Conservation (phyloP, 2,329 filamentous ascomycete genomes). For the Fusarium xyrophilum region DNA sequence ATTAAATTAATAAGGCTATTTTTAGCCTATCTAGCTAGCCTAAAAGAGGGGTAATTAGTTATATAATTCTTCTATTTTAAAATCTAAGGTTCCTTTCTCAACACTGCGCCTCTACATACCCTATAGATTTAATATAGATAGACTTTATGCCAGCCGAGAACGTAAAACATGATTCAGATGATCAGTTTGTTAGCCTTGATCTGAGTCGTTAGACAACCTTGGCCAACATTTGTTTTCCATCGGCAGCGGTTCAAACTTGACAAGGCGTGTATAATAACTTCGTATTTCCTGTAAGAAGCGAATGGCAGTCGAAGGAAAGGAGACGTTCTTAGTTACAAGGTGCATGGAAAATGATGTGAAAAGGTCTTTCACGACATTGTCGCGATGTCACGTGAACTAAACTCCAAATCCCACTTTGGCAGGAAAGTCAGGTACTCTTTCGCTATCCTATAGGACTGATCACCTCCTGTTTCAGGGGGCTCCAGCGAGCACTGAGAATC, state of each 20-base stretch:
- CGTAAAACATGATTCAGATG: background rate
- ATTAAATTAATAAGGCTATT: no score
- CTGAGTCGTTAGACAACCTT: background rate
- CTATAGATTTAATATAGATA: no score
- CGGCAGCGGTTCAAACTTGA: no score
- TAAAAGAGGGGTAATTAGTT: no score
- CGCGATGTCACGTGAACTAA: conserved; percentile 16
- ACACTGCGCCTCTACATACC: no score
- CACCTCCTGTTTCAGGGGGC: accelerated
- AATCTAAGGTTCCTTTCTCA: no score
- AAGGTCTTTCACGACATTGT: background rate
- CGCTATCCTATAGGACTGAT: background rate
- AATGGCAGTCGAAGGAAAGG: background rate
- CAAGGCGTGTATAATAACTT: no score
- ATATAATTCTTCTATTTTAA: no score
- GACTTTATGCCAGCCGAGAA: background rate
- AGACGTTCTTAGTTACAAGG: no score
- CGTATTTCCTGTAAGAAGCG: accelerated
- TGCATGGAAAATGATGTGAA: background rate
- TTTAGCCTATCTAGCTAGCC: no score
- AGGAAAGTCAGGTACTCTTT: background rate
- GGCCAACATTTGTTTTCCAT: background rate
- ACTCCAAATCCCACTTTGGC: background rate
- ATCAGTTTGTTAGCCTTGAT: background rate
- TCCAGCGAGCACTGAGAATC: accelerated